phyloP scores from a whole-genome alignment of 768 basidiomycete genomes.

The Pleurotus salmoneostramineus region DNA sequence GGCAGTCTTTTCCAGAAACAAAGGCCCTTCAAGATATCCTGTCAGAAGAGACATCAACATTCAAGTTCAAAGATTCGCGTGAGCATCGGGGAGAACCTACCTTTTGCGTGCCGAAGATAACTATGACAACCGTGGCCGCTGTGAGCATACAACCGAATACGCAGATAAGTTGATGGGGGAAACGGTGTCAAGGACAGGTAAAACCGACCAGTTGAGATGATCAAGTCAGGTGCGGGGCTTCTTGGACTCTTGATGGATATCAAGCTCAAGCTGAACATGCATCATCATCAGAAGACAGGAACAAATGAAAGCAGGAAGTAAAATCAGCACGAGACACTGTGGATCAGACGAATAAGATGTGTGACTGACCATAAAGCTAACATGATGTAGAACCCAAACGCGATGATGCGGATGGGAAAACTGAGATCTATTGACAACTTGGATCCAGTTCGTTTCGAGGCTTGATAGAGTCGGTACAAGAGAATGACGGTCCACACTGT shows the following conservation, averaged over 20 bases:
- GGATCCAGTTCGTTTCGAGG: constrained; percentile 17
- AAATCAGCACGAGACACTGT: neutral
- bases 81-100: constrained; percentile 17
- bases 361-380: constrained; percentile 34
- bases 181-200: neutral
- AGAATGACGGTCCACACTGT: constrained; percentile 38
- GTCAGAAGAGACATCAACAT: constrained; percentile 4
- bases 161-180: neutral
- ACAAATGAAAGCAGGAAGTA: neutral
- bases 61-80: neutral
- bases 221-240: constrained; percentile 43
- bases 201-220: constrained; percentile 38
- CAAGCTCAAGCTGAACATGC: constrained; percentile 35
- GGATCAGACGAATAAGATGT: neutral
- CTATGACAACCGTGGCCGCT: constrained; percentile 40
- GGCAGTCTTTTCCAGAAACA: constrained; percentile 26
- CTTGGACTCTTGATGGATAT: constrained; percentile 38
- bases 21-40: constrained; percentile 32
- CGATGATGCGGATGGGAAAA: constrained; percentile 40
- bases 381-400: constrained; percentile 39
- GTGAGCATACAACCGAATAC: neutral
- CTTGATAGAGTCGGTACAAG: constrained; percentile 29
- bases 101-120: constrained; percentile 44
- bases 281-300: neutral
- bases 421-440: constrained; percentile 32